phyloP scores from a whole-genome alignment of 23 red algal genomes.

The Gracilariopsis chorda region DNA sequence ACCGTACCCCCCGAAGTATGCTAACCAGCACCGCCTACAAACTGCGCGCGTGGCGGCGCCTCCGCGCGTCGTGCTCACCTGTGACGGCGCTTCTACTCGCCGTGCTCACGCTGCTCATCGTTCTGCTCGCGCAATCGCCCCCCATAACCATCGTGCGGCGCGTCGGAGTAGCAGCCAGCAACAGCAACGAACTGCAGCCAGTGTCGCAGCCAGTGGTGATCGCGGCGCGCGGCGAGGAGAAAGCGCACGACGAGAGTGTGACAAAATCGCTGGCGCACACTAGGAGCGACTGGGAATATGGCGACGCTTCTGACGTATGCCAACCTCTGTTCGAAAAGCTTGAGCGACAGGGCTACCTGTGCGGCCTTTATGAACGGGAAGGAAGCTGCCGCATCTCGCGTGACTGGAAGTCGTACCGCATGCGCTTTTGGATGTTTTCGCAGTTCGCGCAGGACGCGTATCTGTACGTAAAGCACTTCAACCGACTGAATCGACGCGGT shows the following conservation, averaged over 20 bases:
- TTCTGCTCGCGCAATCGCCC: not conserved
- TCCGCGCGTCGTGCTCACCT: not conserved
- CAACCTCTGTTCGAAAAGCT: constrained; percentile 16
- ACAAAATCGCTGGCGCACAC: constrained; percentile 1
- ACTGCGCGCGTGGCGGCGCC: not conserved
- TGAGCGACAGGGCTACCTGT: not conserved
- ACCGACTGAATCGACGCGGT: constrained; percentile 9
- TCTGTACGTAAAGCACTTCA: constrained; percentile 47
- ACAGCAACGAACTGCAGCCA: not conserved
- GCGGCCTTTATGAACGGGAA: not conserved
- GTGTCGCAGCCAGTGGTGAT: not conserved
- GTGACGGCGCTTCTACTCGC: not conserved
- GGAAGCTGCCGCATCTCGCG: constrained; percentile 3
- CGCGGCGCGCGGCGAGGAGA: not conserved
- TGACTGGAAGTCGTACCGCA: not conserved
- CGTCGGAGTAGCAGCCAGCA: not conserved
- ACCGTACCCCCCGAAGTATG: not conserved
- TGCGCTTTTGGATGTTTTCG: constrained; percentile 20
- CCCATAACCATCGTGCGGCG: not conserved
- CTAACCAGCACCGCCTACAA: not conserved
- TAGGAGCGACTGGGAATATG: not conserved
- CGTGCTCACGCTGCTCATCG: not conserved
- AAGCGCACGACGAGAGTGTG: no score
- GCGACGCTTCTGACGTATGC: not conserved
- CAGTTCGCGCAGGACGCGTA: constrained; percentile 42